Evolutionary conservation across 1,139 yeast genomes (phyloP).

Genomic region (Torulaspora pretoriensis): DNA sequence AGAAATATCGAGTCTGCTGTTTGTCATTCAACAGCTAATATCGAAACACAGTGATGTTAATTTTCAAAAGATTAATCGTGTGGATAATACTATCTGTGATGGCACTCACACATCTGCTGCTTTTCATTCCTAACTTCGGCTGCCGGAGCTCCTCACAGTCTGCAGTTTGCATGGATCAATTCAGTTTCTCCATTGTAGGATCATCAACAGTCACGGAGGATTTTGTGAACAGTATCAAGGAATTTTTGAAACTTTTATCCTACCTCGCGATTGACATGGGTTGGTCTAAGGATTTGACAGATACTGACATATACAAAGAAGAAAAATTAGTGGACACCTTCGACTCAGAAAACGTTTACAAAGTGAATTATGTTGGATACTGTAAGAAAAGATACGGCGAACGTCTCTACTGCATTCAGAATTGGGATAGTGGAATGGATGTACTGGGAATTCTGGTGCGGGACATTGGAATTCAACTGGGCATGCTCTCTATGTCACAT

Average conservation of each 20-base stretch:
- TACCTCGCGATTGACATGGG: slow-evolving; percentile 55
- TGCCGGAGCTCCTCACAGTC: slow-evolving; percentile 29
- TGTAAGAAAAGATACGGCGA: slow-evolving; percentile 23
- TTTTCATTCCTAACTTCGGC: slow-evolving; percentile 35
- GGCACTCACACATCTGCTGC: slow-evolving; percentile 21
- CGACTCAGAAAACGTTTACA: slow-evolving; percentile 21
- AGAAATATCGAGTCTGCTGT: neutral
- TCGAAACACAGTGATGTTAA: slow-evolving; percentile 4
- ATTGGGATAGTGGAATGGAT: slow-evolving; percentile 28
- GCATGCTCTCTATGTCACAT: slow-evolving; percentile 21
- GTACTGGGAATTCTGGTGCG: slow-evolving; percentile 27
- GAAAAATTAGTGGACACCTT: slow-evolving; percentile 31
- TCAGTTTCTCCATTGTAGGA: slow-evolving; percentile 41
- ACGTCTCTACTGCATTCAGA: slow-evolving; percentile 25
- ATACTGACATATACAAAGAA: slow-evolving; percentile 24
- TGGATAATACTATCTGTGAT: slow-evolving; percentile 19
- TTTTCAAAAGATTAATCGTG: slow-evolving; percentile 19
- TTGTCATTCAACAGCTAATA: neutral
- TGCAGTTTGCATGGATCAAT: slow-evolving; percentile 45
- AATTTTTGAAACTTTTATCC: slow-evolving; percentile 50
- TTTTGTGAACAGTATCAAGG: slow-evolving; percentile 43
- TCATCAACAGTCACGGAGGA: slow-evolving; percentile 39
- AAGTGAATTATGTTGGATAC: slow-evolving; percentile 30
- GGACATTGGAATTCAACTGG: slow-evolving; percentile 34
- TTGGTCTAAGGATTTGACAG: slow-evolving; percentile 24